phyloP scores from a whole-genome alignment of 1,139 yeast genomes.

The Suhomyces taliae region DNA sequence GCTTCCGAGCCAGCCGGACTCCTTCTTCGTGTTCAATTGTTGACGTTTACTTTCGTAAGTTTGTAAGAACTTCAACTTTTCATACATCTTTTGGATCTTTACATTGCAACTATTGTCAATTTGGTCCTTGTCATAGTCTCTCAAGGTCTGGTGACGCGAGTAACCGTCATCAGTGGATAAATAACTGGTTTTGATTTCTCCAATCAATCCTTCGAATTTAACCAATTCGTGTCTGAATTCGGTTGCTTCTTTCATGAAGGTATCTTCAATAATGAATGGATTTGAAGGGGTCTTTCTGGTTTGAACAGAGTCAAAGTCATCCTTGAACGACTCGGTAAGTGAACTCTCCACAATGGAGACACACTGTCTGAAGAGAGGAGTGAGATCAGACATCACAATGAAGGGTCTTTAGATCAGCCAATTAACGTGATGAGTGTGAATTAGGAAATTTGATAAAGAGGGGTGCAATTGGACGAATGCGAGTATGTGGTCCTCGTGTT shows the following conservation, averaged over 20 bases:
- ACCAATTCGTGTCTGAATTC: conserved; percentile 44
- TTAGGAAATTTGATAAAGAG: too few relatives aligned
- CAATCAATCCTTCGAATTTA: conserved; percentile 40
- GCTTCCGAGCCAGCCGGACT: conserved; percentile 25
- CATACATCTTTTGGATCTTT: conserved; percentile 50
- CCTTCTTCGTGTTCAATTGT: conserved; percentile 18
- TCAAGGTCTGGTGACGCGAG: conserved; percentile 20
- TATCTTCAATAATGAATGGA: conserved; percentile 36
- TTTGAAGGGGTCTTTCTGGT: conserved; percentile 7
- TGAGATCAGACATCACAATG: conserved; percentile 49
- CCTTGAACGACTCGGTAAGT: conserved; percentile 14
- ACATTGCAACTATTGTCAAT: conserved; percentile 56
- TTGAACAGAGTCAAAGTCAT: conserved; percentile 11
- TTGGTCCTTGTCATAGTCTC: conserved; percentile 50
- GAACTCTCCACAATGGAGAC: conserved; percentile 43
- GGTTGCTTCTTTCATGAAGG: conserved; percentile 51
- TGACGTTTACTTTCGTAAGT: conserved; percentile 51
- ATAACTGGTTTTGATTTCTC: conserved; percentile 45
- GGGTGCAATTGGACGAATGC: too few relatives aligned
- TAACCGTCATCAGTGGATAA: conserved; percentile 34
- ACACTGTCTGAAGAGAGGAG: conserved; percentile 52
- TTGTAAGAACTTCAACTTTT: conserved; percentile 50
- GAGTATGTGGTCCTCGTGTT: too few relatives aligned
- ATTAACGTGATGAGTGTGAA: too few relatives aligned
- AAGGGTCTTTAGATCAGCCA: background rate